phyloP scores from a whole-genome alignment of 2,329 filamentous ascomycete species.

The Calonectria naviculata region DNA sequence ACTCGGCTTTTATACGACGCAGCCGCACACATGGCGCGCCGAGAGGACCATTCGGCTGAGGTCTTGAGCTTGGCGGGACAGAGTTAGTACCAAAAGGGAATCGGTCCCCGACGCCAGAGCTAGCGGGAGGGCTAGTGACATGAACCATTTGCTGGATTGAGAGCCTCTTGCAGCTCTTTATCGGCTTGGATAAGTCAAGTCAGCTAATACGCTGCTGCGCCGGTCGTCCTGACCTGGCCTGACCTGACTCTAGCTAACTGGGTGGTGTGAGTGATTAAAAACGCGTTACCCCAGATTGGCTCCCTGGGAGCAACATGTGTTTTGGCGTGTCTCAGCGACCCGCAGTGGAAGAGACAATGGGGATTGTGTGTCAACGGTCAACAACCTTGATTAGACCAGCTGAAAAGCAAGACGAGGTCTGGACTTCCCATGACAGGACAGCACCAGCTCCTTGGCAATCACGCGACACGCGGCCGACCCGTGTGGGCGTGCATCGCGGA shows the following conservation, averaged over 20 bases:
- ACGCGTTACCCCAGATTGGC: neutral
- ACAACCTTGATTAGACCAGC: neutral
- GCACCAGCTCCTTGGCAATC: neutral
- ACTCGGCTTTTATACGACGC: neutral
- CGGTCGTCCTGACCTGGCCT: neutral
- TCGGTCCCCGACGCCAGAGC: neutral
- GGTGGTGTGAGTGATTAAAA: neutral
- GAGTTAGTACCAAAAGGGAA: neutral
- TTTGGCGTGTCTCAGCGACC: neutral
- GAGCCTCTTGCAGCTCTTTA: neutral
- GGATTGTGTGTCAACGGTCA: neutral
- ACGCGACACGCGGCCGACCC: conserved; percentile 4
- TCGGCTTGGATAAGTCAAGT: neutral
- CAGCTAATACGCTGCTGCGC: neutral
- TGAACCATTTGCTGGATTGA: neutral
- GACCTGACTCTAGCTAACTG: too few relatives aligned
- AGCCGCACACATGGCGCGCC: neutral
- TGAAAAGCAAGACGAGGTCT: too few relatives aligned
- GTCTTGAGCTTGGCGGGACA: neutral
- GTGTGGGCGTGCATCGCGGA: conserved; percentile 10
- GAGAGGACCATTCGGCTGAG: neutral
- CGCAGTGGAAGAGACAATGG: neutral
- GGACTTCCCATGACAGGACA: neutral
- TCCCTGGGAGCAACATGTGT: neutral
- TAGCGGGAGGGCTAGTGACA: neutral